Conservation (phyloP, 805 yeast species). For the Metschnikowia similis region DNA sequence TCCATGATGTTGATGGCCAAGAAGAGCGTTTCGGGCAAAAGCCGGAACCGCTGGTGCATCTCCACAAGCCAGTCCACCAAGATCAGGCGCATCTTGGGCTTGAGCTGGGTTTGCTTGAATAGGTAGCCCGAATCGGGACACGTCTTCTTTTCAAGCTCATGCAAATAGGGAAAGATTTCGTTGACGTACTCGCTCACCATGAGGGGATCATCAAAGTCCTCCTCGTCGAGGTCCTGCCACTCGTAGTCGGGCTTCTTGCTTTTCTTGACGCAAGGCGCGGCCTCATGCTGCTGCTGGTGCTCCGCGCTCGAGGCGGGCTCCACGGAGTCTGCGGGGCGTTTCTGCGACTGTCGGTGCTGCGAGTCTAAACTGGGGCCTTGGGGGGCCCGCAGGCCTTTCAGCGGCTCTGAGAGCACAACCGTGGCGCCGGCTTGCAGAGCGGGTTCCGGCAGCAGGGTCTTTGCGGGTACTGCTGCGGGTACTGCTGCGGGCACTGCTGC, state of each 20-base stretch:
- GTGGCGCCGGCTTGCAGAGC: background rate
- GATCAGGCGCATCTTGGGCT: conserved; percentile 81
- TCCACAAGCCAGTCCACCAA: conserved; percentile 93
- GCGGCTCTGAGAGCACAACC: background rate
- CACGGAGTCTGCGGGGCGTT: conserved; percentile 43
- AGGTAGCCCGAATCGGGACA: conserved; percentile 71
- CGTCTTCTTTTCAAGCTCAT: conserved; percentile 66
- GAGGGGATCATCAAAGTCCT: conserved; percentile 63
- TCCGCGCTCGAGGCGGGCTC: too few species aligned
- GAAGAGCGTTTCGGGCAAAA: conserved; percentile 81
- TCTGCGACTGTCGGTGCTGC: conserved; percentile 38
- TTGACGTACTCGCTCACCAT: conserved; percentile 92
- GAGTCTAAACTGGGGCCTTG: background rate
- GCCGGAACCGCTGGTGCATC: conserved; percentile 77
- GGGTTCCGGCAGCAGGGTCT: background rate
- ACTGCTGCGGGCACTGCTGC: background rate
- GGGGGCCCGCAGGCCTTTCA: background rate
- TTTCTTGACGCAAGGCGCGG: conserved; percentile 27
- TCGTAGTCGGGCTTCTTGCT: conserved; percentile 40
- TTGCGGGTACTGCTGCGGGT: background rate
- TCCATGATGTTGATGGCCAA: conserved; percentile 85
- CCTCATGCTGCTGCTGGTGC: background rate
- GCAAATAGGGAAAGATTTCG: conserved; percentile 79
- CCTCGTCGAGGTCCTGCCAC: conserved; percentile 74
- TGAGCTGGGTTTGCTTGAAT: conserved; percentile 57